Percentiles rank a stretch among this genome's conserved stretches.
Evolutionary conservation across 2,329 filamentous ascomycete genomes (phyloP).

Genomic region (Purpureocillium takamizusanense): DNA sequence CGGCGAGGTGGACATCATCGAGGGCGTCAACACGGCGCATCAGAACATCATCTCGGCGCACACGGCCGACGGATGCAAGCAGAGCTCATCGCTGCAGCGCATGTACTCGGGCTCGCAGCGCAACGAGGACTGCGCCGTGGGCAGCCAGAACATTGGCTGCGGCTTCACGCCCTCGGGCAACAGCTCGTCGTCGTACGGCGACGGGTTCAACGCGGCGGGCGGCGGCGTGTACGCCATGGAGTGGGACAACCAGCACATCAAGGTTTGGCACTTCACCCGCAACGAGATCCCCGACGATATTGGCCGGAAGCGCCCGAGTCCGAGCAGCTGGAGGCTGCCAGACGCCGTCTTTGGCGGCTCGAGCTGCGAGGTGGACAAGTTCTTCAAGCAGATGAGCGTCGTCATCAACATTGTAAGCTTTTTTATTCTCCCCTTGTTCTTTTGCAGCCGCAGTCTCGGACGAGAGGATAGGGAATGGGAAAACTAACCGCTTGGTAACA

Average conservation of each 20-base stretch:
- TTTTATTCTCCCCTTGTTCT: too few species aligned
- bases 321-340: conserved; percentile 59
- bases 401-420: conserved; percentile 60
- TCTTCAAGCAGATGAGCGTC: conserved; percentile 62
- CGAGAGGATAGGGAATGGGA: too few species aligned
- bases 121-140: conserved; percentile 27
- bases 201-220: conserved; percentile 54
- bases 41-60: conserved; percentile 55
- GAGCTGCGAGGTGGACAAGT: conserved; percentile 54
- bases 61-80: conserved; percentile 31
- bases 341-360: conserved; percentile 57
- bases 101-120: conserved; percentile 17
- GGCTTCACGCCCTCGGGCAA: conserved; percentile 29
- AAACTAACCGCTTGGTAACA: conserved; percentile 1
- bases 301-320: conserved; percentile 46
- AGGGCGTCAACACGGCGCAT: conserved; percentile 55
- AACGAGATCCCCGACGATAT: conserved; percentile 58
- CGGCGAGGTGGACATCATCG: conserved; percentile 63
- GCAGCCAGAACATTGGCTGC: conserved; percentile 31
- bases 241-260: conserved; percentile 61
- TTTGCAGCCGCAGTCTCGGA: too few species aligned
- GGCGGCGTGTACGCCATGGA: conserved; percentile 65
- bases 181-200: conserved; percentile 44
- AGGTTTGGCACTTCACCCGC: conserved; percentile 71
- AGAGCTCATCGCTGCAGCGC: conserved; percentile 10